Conservation (phyloP, 2,329 filamentous ascomycete genomes). For the Emydomyces testavorans region DNA sequence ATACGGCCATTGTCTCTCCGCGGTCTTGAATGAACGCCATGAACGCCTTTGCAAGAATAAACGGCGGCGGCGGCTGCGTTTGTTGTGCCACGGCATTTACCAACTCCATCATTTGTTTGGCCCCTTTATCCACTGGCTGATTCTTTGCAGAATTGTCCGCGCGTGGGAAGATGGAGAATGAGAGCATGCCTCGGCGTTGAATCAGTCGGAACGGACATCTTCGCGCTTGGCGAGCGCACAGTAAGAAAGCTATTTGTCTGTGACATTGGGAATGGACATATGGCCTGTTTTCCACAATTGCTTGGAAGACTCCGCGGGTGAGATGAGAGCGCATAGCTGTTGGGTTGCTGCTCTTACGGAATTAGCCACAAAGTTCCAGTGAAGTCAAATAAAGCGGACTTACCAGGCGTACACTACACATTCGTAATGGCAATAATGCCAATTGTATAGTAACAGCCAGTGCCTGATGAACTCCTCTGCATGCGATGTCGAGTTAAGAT, state of each 20-base stretch:
- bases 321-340: constrained; percentile 36
- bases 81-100: constrained; percentile 51
- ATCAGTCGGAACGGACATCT: constrained; percentile 20
- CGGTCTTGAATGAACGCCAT: constrained; percentile 51
- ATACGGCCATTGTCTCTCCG: constrained; percentile 39
- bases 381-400: background rate
- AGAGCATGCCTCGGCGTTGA: constrained; percentile 50
- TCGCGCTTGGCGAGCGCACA: constrained; percentile 24
- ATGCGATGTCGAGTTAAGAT: too few relatives aligned
- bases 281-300: constrained; percentile 36
- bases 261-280: constrained; percentile 31
- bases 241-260: constrained; percentile 25
- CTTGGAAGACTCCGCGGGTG: constrained; percentile 35
- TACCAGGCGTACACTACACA: constrained; percentile 13
- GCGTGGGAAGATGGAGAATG: constrained; percentile 30
- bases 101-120: constrained; percentile 59
- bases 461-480: background rate
- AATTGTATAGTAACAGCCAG: background rate
- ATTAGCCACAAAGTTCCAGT: background rate
- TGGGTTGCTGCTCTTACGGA: background rate
- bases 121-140: constrained; percentile 36
- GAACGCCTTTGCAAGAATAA: constrained; percentile 56
- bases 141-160: constrained; percentile 1
- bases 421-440: background rate
- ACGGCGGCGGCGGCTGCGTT: constrained; percentile 50